Conservation (phyloP, 2,329 filamentous ascomycete genomes). For the Trichoderma asperellum region DNA sequence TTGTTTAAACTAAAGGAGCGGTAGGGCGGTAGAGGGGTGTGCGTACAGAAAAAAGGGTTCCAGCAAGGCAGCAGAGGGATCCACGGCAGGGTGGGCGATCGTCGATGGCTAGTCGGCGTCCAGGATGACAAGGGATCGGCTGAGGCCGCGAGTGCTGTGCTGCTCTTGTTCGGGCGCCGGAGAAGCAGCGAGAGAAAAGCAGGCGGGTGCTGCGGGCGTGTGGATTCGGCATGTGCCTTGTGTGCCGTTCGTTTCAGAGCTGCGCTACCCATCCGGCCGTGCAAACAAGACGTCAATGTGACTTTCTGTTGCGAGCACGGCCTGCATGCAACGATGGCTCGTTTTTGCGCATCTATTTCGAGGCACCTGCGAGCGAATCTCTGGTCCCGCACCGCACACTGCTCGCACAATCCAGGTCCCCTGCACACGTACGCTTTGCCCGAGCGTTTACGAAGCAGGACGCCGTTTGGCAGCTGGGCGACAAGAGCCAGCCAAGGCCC, state of each 20-base stretch:
- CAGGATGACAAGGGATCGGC: conserved; percentile 15
- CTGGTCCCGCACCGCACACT: no score
- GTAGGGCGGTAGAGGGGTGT: conserved; percentile 8
- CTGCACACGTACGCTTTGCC: not conserved
- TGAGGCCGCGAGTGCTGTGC: conserved; percentile 20
- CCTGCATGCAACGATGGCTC: conserved; percentile 17
- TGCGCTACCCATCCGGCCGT: not conserved
- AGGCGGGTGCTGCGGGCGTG: conserved; percentile 21
- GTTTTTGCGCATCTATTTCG: no score
- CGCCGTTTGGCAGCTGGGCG: not conserved
- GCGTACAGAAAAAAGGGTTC: not conserved
- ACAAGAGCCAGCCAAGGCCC: not conserved
- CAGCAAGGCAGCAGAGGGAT: conserved; percentile 28
- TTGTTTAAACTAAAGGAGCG: conserved; percentile 28
- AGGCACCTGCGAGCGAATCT: no score
- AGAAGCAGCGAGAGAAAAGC: no score
- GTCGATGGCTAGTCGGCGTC: conserved; percentile 23
- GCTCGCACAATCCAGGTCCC: no score
- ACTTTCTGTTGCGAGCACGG: conserved; percentile 15
- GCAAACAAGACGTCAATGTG: not conserved
- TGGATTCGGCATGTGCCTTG: conserved; percentile 22
- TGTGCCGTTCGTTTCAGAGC: conserved; percentile 6
- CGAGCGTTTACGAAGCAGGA: not conserved
- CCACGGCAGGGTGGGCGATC: conserved; percentile 27
- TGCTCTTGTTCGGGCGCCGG: conserved; percentile 21